Evolutionary conservation across 1,284 basidiomycete species (phyloP), one percentile per base, ranked within the genome.

Genomic region (Rhodotorula mucilaginosa): DNA sequence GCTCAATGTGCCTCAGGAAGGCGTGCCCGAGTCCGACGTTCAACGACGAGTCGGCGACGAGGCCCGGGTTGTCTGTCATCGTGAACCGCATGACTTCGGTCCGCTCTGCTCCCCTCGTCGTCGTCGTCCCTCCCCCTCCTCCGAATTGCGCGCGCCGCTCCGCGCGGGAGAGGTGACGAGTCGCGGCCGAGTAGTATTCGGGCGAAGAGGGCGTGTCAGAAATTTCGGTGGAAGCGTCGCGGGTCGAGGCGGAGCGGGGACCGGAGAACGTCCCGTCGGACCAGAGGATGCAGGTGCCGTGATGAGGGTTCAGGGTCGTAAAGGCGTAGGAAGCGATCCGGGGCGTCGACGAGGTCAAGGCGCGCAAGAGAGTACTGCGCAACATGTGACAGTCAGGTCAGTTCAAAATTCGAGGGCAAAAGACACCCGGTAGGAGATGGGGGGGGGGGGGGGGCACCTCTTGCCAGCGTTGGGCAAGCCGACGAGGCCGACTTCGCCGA

Each of bases 1-100:
- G 88, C 80, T 99, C 96, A 80, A 98, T 92, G 10, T 93, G 91
- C 3, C 93, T 88, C 34, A 99, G 82, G 83, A 99, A 99, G 0
- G 90, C 90, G 81, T 98, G 94, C 0, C 97, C 97, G 0, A 99
- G 85, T 1, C 96, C 96, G 57, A 93, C 88, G 80, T 96, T 92
- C 75, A 91, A 87, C 2, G 93, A 91, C 1, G 95, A 92, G 16
- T 87, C 86, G 12, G 87, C 86, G 62, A 98, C 89, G 46, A 99
- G 87, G 18, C 96, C 96, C 0, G 97, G 96, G 79, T 98, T 97
- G 82, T 99, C 96, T n/a, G 94, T 91, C 69, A 99, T 89, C 1
- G 92, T 95, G 83, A 98, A 94, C 4, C 96, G 87, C 79, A 91
- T 89, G 3, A 84, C 82, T 81, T 96, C 93, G 47, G 60, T 68